Percentiles rank a stretch among this genome's conserved stretches.
Evolutionary conservation across 2,329 filamentous ascomycete species (phyloP).

Genomic region (Fusarium sp.): DNA sequence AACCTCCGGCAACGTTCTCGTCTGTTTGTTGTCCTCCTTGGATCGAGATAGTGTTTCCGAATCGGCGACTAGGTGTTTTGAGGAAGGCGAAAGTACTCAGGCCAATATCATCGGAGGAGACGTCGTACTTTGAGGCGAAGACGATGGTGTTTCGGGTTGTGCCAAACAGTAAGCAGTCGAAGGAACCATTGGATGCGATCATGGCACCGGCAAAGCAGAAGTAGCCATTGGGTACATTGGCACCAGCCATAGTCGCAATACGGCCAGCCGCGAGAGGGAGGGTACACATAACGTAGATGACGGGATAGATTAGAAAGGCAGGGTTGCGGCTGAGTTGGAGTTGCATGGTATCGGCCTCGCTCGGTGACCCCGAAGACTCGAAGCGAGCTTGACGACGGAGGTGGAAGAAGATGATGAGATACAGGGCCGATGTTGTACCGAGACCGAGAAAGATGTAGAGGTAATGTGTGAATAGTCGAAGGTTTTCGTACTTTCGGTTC

Average conservation of each 20-base stretch:
- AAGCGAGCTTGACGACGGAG: constrained; percentile 47
- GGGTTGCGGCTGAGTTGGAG: constrained; percentile 54
- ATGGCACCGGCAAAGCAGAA: constrained; percentile 70
- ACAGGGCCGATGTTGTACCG: constrained; percentile 53
- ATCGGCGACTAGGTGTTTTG: constrained; percentile 54
- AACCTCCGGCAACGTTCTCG: constrained; percentile 37
- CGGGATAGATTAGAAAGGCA: constrained; percentile 73
- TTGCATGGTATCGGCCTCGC: constrained; percentile 23
- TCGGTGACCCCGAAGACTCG: constrained; percentile 9
- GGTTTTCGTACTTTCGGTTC: constrained; percentile 62
- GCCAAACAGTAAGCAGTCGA: constrained; percentile 66
- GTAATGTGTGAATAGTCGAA: constrained; percentile 72
- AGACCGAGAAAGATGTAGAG: constrained; percentile 69
- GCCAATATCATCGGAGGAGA: constrained; percentile 60
- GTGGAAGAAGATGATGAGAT: constrained; percentile 55
- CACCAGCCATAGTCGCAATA: constrained; percentile 70
- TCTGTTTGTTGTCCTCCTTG: constrained; percentile 45
- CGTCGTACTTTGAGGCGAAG: constrained; percentile 53
- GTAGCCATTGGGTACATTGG: constrained; percentile 62
- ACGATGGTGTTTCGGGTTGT: constrained; percentile 65
- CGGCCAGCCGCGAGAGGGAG: constrained; percentile 73
- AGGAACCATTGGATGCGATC: constrained; percentile 67
- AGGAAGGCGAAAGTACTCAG: constrained; percentile 65
- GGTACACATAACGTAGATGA: constrained; percentile 77
- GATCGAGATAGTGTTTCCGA: constrained; percentile 58